These are phyloP conservation scores for Sapria himalayana DNA, from an alignment of 345 rosid species.

Conservation along the genomic window DNA sequence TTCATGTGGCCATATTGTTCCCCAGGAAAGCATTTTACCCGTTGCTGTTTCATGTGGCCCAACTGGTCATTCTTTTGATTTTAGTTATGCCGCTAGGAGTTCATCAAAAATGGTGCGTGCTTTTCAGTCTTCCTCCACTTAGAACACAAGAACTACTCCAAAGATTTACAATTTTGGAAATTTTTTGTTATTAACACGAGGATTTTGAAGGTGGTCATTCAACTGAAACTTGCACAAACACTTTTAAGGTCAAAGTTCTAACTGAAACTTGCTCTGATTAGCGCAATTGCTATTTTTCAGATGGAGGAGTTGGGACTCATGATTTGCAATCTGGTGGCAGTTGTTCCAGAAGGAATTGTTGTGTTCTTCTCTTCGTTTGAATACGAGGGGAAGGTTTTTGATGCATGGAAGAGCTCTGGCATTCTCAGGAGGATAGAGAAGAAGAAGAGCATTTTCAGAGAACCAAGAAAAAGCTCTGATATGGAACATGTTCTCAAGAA, in stretches of 20 bases:
- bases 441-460: conserved; percentile 63
- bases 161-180: no score
- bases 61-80: conserved; percentile 60
- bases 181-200: no score
- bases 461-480: conserved; percentile 50
- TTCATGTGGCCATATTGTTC: conserved; percentile 76
- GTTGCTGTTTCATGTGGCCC: conserved; percentile 72
- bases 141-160: no score
- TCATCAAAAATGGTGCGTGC: conserved; percentile 35
- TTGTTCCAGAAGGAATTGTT: conserved; percentile 76
- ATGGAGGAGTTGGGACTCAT: conserved; percentile 65
- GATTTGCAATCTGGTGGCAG: conserved; percentile 59
- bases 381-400: conserved; percentile 53
- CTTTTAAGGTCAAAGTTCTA: no score
- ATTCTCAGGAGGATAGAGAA: conserved; percentile 56
- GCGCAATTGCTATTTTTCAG: no score
- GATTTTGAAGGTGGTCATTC: no score
- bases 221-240: no score
- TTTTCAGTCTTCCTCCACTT: conserved; percentile 3
- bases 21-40: conserved; percentile 67
- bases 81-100: conserved; percentile 65
- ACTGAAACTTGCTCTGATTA: no score
- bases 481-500: conserved; percentile 58
- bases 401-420: conserved; percentile 59
- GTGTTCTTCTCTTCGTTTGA: conserved; percentile 93